Evolutionary conservation across 2,329 filamentous ascomycete genomes (phyloP).

Genomic region (Phoma sp.): DNA sequence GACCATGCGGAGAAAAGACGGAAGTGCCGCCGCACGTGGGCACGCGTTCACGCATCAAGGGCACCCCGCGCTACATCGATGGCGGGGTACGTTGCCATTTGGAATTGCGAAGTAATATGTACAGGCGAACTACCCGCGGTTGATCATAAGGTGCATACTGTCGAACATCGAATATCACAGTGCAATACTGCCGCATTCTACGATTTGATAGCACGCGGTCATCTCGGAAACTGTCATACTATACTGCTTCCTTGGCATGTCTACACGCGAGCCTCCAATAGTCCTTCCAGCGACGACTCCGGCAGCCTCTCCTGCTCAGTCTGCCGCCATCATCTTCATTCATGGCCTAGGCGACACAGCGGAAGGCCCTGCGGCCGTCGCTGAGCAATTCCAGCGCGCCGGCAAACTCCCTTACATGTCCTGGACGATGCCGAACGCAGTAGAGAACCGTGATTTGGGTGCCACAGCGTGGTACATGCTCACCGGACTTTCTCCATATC

Average conservation of each 20-base stretch:
- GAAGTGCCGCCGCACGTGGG: constrained; percentile 15
- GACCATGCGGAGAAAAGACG: constrained; percentile 12
- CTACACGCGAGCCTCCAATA: constrained; percentile 40
- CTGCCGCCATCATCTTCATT: constrained; percentile 56
- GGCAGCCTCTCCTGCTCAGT: constrained; percentile 45
- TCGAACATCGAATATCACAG: too few species aligned
- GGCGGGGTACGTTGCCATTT: constrained; percentile 16
- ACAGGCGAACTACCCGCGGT: constrained; percentile 7
- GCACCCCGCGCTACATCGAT: neutral
- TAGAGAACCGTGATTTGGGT: constrained; percentile 55
- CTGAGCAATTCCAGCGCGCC: constrained; percentile 57
- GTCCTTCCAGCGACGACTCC: constrained; percentile 47
- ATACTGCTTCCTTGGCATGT: constrained; percentile 4
- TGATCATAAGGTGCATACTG: neutral
- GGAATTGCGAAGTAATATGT: constrained; percentile 1
- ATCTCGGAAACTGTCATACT: too few species aligned
- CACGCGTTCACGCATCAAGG: constrained; percentile 4
- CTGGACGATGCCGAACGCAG: constrained; percentile 61
- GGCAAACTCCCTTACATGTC: constrained; percentile 57
- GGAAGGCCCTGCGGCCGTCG: constrained; percentile 52
- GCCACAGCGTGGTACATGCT: constrained; percentile 58
- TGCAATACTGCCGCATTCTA: too few species aligned
- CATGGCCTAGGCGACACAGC: constrained; percentile 59
- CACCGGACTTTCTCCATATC: constrained; percentile 50
- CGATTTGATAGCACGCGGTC: too few species aligned